These are phyloP conservation scores for Cyberlindnera mycetangii DNA, from an alignment of 805 yeast species.

Conservation along the genomic window DNA sequence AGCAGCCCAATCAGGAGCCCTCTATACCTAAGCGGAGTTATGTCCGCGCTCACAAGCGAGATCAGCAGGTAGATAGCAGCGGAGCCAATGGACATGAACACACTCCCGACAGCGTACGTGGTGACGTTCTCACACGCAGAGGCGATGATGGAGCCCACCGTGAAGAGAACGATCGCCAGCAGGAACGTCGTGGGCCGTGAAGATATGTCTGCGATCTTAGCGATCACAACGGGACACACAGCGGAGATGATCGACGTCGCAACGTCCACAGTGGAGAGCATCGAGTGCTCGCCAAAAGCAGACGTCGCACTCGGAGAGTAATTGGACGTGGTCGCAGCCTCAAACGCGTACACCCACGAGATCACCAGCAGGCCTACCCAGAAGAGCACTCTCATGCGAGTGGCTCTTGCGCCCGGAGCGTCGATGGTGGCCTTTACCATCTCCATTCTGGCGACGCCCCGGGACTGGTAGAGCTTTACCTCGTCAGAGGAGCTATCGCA, in stretches of 20 bases:
- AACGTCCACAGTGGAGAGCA: slow-evolving; percentile 38
- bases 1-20: slow-evolving; percentile 35
- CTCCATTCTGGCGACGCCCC: slow-evolving; percentile 25
- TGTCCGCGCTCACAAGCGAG: slow-evolving; percentile 35
- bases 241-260: slow-evolving; percentile 38
- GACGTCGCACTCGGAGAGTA: slow-evolving; percentile 41
- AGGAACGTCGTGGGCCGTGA: slow-evolving; percentile 39
- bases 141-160: slow-evolving; percentile 35
- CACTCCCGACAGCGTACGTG: slow-evolving; percentile 36
- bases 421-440: slow-evolving; percentile 24
- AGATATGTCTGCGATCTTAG: slow-evolving; percentile 39
- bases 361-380: slow-evolving; percentile 14
- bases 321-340: slow-evolving; percentile 31
- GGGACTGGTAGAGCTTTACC: slow-evolving; percentile 18
- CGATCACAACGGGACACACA: slow-evolving; percentile 37
- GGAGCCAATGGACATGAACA: slow-evolving; percentile 36
- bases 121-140: slow-evolving; percentile 36
- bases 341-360: slow-evolving; percentile 27
- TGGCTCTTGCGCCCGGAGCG: slow-evolving; percentile 13
- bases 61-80: slow-evolving; percentile 36
- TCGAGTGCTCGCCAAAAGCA: slow-evolving; percentile 36
- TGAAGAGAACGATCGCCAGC: slow-evolving; percentile 31
- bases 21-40: slow-evolving; percentile 39
- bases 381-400: slow-evolving; percentile 16
- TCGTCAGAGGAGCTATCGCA: neutral